These are phyloP conservation scores for Fusarium compactum DNA, from an alignment of 2,329 filamentous ascomycete species.

Conservation along the genomic window DNA sequence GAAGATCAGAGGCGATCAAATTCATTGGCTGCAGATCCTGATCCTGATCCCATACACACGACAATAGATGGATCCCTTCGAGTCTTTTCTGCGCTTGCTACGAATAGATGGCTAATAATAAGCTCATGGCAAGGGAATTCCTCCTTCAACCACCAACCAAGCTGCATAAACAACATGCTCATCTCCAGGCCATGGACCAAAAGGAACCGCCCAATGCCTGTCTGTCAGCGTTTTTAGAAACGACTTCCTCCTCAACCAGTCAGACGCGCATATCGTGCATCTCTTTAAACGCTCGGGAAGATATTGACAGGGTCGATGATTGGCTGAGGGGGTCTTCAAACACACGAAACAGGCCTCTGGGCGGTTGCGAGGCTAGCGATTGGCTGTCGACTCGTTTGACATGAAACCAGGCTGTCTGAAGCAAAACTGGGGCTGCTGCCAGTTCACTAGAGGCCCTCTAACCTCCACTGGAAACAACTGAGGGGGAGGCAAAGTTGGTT, in stretches of 20 bases:
- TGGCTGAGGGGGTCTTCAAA: constrained; percentile 28
- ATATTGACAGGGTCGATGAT: constrained; percentile 21
- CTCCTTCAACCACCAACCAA: constrained; percentile 30
- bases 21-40: constrained; percentile 29
- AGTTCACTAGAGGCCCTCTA: background rate
- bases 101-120: constrained; percentile 30
- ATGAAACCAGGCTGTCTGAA: constrained; percentile 40
- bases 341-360: constrained; percentile 28
- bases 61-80: constrained; percentile 6
- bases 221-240: constrained; percentile 27
- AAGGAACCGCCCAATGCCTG: constrained; percentile 9
- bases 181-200: background rate
- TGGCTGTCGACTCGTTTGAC: constrained; percentile 16
- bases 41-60: background rate
- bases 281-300: constrained; percentile 26
- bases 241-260: constrained; percentile 6
- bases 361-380: constrained; percentile 28
- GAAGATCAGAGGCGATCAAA: constrained; percentile 3
- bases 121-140: constrained; percentile 4
- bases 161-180: constrained; percentile 4
- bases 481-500: constrained; percentile 16
- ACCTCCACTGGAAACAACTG: background rate
- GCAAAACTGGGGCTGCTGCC: constrained; percentile 30
- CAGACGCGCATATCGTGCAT: constrained; percentile 14
- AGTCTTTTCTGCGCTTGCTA: constrained; percentile 17